A percentile compares a stretch with the other conserved stretches of the same genome.
phyloP scores from a whole-genome alignment of 345 rosid species.

The Salix purpurea region DNA sequence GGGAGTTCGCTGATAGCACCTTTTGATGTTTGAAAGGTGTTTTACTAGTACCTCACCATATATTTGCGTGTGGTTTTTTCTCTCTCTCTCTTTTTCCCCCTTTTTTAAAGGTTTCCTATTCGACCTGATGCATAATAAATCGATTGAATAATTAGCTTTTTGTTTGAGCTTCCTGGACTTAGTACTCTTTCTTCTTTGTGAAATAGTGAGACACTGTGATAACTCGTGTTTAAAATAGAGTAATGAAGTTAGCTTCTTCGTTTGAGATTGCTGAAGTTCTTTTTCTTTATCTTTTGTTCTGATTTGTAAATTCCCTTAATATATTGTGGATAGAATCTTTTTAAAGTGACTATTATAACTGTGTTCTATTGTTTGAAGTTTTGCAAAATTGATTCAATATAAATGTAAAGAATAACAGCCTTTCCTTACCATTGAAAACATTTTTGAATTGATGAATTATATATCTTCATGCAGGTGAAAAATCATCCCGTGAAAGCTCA shows the following conservation, averaged over 20 bases:
- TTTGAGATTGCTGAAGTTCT: not conserved
- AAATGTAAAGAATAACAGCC: not conserved
- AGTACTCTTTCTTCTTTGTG: not conserved
- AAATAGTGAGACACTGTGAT: not conserved
- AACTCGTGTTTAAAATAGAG: not conserved
- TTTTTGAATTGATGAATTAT: not conserved
- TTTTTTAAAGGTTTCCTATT: not conserved
- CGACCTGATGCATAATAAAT: not conserved
- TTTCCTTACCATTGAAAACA: not conserved
- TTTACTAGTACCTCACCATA: not conserved
- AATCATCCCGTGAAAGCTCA: constrained; percentile 92
- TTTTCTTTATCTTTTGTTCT: not conserved
- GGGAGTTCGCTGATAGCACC: not conserved
- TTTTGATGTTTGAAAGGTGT: not conserved
- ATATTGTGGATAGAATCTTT: not conserved
- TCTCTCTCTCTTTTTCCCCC: too few species aligned
- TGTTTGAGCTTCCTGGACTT: not conserved
- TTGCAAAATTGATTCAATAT: not conserved
- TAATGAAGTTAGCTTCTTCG: not conserved
- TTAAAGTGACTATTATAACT: not conserved
- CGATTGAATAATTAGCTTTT: not conserved
- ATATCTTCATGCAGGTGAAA: constrained; percentile 50
- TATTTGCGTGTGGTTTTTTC: too few species aligned
- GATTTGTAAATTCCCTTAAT: not conserved
- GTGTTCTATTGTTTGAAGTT: not conserved